These are phyloP conservation scores for Suhomyces prunicola DNA, from an alignment of 805 yeast genomes.

Conservation along the genomic window DNA sequence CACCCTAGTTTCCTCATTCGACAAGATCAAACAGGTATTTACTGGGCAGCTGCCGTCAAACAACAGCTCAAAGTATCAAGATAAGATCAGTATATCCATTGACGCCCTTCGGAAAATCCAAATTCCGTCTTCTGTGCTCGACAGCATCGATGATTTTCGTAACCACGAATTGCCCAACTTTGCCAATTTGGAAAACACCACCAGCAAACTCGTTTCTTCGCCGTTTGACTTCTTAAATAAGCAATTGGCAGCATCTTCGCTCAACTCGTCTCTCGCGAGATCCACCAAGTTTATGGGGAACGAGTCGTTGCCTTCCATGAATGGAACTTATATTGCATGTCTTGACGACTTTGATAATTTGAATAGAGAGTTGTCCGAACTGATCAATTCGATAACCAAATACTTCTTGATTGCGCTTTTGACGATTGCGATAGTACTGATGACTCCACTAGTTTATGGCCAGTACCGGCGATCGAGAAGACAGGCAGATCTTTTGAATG, in stretches of 20 bases:
- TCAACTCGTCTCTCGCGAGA: not conserved
- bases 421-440: conserved; percentile 34
- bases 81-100: conserved; percentile 58
- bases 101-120: conserved; percentile 51
- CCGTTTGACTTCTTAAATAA: conserved; percentile 57
- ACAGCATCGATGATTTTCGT: conserved; percentile 47
- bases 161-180: conserved; percentile 61
- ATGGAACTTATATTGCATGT: not conserved
- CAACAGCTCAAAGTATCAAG: conserved; percentile 30
- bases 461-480: conserved; percentile 51
- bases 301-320: conserved; percentile 1
- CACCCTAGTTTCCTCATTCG: conserved; percentile 45
- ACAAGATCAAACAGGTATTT: conserved; percentile 54
- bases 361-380: conserved; percentile 1
- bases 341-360: not conserved
- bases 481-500: conserved; percentile 28
- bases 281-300: not conserved
- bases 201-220: conserved; percentile 47
- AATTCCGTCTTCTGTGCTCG: conserved; percentile 65
- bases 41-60: conserved; percentile 22
- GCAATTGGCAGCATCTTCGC: conserved; percentile 29
- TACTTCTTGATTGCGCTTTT: conserved; percentile 35
- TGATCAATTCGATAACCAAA: conserved; percentile 34
- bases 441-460: conserved; percentile 42
- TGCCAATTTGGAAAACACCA: conserved; percentile 56